Percentiles rank a stretch among this genome's conserved stretches.
These are phyloP conservation scores for Stachybotrys elegans DNA, from an alignment of 2,329 filamentous ascomycete genomes.

Conservation along the genomic window DNA sequence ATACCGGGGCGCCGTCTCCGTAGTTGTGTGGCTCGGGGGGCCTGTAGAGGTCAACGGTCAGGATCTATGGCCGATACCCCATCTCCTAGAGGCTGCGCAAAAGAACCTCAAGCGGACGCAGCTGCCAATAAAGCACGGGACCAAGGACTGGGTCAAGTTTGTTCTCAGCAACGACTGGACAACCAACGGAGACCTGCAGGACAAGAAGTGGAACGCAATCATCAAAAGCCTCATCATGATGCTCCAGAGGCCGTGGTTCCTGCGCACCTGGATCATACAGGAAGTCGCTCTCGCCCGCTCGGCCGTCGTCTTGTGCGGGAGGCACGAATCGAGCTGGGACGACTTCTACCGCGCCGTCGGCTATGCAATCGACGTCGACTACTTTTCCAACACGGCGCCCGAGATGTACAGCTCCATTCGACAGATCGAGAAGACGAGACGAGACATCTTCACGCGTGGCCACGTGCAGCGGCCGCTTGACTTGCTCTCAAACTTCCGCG, in stretches of 20 bases:
- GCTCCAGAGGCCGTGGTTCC: slow-evolving; percentile 9
- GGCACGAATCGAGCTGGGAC: background rate
- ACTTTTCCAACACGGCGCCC: background rate
- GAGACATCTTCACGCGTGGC: background rate
- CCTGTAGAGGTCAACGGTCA: background rate
- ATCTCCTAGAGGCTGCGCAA: background rate
- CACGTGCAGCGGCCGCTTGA: background rate
- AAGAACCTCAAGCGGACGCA: background rate
- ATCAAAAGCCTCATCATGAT: slow-evolving; percentile 1
- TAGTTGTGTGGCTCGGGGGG: slow-evolving; percentile 9
- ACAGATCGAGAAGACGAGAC: background rate
- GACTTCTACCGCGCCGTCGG: background rate
- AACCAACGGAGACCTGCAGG: background rate
- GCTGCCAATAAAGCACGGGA: background rate
- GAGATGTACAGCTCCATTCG: background rate
- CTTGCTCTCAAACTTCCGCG: background rate
- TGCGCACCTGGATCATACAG: slow-evolving; percentile 14
- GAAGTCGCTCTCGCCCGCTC: slow-evolving; percentile 10
- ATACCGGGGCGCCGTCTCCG: slow-evolving; percentile 10
- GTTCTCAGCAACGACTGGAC: background rate
- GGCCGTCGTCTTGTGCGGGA: background rate
- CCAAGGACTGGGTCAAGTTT: background rate
- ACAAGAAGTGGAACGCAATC: background rate
- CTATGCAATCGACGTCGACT: background rate
- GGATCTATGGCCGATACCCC: background rate